A percentile compares a stretch with the other conserved stretches of the same genome.
Evolutionary conservation across 2,329 filamentous ascomycete genomes (phyloP).

Genomic region (Leptoxyphium fumago): DNA sequence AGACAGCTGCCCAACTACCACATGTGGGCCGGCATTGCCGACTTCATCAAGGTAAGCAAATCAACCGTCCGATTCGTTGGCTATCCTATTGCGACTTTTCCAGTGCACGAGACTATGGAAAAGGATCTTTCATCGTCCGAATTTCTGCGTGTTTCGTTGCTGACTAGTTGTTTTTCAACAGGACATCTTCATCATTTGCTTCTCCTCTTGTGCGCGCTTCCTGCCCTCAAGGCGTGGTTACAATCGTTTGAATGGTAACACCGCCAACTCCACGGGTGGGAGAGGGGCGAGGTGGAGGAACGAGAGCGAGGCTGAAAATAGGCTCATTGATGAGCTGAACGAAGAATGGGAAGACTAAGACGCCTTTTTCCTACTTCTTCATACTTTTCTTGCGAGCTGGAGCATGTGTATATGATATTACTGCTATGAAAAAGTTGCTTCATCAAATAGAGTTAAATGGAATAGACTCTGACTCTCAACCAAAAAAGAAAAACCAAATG

Average conservation of each 20-base stretch:
- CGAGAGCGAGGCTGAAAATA: constrained; percentile 66
- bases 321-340: constrained; percentile 87
- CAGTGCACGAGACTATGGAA: background rate
- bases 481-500: too few species aligned
- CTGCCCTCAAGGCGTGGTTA: constrained; percentile 54
- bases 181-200: constrained; percentile 50
- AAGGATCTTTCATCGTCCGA: background rate
- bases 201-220: constrained; percentile 53
- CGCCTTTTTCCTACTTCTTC: too few species aligned
- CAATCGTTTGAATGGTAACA: constrained; percentile 42
- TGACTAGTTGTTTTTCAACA: constrained; percentile 7
- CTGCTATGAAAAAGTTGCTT: too few species aligned
- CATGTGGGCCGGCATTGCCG: constrained; percentile 78
- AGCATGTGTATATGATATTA: too few species aligned
- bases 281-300: constrained; percentile 27
- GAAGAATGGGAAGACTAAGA: constrained; percentile 81
- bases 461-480: too few species aligned
- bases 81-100: background rate
- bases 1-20: constrained; percentile 87
- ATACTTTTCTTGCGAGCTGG: too few species aligned
- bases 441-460: too few species aligned
- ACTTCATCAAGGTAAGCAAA: constrained; percentile 57
- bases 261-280: constrained; percentile 32
- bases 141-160: background rate
- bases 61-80: background rate